A percentile compares a stretch with the other conserved stretches of the same genome.
phyloP scores from a whole-genome alignment of 2,329 filamentous ascomycete genomes.

The Aspergillus cejpii region DNA sequence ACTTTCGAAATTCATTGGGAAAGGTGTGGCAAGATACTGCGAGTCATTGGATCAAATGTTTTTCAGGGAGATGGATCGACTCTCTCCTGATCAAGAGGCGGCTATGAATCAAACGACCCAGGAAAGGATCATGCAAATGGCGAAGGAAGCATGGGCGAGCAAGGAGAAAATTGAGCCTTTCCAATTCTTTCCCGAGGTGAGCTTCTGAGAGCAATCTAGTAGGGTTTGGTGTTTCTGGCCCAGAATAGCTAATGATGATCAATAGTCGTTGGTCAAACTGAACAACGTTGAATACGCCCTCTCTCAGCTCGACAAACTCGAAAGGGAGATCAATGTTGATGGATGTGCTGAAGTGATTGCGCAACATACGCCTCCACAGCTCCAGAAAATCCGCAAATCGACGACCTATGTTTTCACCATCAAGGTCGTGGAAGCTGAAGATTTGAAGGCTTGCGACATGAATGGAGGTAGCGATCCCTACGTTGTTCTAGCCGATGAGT shows the following conservation, averaged over 20 bases:
- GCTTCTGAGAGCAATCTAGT: constrained; percentile 19
- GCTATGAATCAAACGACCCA: constrained; percentile 72
- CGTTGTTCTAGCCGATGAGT: constrained; percentile 93
- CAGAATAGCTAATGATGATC: constrained; percentile 24
- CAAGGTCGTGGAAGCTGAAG: constrained; percentile 96
- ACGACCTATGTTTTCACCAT: constrained; percentile 97
- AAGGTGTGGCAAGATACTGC: constrained; percentile 80
- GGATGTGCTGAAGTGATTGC: constrained; percentile 76
- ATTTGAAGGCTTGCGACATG: constrained; percentile 95
- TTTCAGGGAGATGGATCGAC: constrained; percentile 82
- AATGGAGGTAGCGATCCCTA: constrained; percentile 94
- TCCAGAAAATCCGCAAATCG: constrained; percentile 60
- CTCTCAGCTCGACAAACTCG: constrained; percentile 82
- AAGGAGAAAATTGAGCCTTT: constrained; percentile 95
- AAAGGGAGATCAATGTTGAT: constrained; percentile 85
- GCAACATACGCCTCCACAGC: constrained; percentile 63
- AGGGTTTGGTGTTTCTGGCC: not conserved
- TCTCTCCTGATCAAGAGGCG: constrained; percentile 79
- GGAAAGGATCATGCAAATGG: constrained; percentile 87
- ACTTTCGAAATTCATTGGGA: constrained; percentile 74
- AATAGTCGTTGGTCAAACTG: constrained; percentile 87
- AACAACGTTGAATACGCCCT: constrained; percentile 97
- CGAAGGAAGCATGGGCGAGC: constrained; percentile 84
- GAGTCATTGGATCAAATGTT: constrained; percentile 84
- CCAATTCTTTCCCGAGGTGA: constrained; percentile 87